Evolutionary conservation across 768 basidiomycete genomes (phyloP).

Genomic region (Pulveroboletus sp.): DNA sequence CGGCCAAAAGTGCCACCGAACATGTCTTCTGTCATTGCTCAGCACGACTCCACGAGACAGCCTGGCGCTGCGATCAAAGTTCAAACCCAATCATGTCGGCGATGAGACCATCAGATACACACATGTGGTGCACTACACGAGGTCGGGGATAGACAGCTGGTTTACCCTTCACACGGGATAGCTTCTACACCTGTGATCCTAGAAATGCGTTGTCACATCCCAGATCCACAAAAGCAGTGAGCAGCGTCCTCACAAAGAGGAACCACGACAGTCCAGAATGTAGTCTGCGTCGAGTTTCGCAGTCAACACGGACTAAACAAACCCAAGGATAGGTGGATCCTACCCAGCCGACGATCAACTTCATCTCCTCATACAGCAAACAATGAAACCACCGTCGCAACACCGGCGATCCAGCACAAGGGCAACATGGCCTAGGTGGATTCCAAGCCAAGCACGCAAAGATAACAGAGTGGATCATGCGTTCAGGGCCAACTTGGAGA

Average conservation of each 20-base stretch:
- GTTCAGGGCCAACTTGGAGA: background rate
- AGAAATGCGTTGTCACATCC: background rate
- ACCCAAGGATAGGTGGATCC: constrained; percentile 18
- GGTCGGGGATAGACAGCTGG: background rate
- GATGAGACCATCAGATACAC: too few species aligned
- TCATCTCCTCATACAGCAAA: constrained; percentile 16
- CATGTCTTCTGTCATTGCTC: too few species aligned
- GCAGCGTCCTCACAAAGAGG: constrained; percentile 14
- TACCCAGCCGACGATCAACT: background rate
- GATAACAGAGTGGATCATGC: background rate
- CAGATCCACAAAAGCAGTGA: constrained; percentile 1
- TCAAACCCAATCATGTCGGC: background rate
- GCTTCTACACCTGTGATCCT: background rate
- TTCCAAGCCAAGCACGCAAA: background rate
- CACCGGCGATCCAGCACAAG: constrained; percentile 8
- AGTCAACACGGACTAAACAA: constrained; percentile 19
- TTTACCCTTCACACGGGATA: background rate
- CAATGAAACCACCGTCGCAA: constrained; percentile 3
- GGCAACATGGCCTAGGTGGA: background rate
- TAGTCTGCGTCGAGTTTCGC: constrained; percentile 36
- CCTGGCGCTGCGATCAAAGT: too few species aligned
- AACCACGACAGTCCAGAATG: constrained; percentile 22
- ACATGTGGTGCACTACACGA: background rate
- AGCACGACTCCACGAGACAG: background rate
- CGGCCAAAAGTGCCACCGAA: background rate